A percentile compares a stretch with the other conserved stretches of the same genome.
Conservation (phyloP, 2,329 filamentous ascomycete genomes). For the Pochonia chlamydosporia region DNA sequence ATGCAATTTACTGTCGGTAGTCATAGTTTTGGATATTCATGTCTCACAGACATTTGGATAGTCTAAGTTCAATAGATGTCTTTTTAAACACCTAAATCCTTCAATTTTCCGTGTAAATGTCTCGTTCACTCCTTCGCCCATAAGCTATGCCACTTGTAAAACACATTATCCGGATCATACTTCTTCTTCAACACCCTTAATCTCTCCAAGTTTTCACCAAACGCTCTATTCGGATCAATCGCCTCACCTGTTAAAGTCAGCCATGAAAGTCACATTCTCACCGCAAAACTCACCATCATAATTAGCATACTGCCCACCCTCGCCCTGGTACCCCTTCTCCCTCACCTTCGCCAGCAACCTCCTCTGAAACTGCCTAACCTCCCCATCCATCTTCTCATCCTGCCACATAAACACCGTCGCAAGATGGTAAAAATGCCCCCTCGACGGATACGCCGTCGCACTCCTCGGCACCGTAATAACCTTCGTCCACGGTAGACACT, state of each 20-base stretch:
- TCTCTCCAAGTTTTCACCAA: slow-evolving; percentile 23
- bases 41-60: too few species aligned
- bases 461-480: slow-evolving; percentile 26
- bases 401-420: slow-evolving; percentile 35
- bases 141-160: slow-evolving; percentile 22
- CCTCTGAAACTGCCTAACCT: slow-evolving; percentile 32
- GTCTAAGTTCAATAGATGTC: too few species aligned
- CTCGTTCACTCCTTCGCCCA: neutral
- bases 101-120: too few species aligned
- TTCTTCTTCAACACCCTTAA: slow-evolving; percentile 24
- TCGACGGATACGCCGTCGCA: slow-evolving; percentile 38
- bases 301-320: slow-evolving; percentile 11
- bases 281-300: slow-evolving; percentile 6
- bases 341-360: slow-evolving; percentile 21
- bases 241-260: slow-evolving; percentile 14
- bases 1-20: neutral
- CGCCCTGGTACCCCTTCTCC: slow-evolving; percentile 17
- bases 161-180: slow-evolving; percentile 28
- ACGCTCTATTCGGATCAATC: slow-evolving; percentile 25
- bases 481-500: slow-evolving; percentile 25
- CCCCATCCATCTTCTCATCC: slow-evolving; percentile 27
- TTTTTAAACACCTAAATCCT: too few species aligned
- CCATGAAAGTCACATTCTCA: too few species aligned
- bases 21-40: too few species aligned
- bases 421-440: slow-evolving; percentile 38